Evolutionary conservation across 192 early-diverging fungal species (phyloP), one percentile per base, ranked within the genome.

Genomic region (Backusella westeae): DNA sequence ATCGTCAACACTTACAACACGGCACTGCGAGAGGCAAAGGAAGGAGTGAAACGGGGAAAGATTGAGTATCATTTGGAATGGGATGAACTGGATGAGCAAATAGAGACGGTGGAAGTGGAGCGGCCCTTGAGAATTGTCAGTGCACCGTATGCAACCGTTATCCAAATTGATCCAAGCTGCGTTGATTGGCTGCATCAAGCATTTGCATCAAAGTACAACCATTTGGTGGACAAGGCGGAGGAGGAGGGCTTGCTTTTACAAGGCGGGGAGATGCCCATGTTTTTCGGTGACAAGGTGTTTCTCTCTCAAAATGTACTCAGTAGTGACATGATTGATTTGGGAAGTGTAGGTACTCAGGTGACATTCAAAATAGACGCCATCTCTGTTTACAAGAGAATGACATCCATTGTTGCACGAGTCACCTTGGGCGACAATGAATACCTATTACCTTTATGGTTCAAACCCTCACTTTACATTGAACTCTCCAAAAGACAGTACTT

Each of bases 371-470:
- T 76, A 26, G 38, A 38, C 5, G 34, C 8, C 36, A 34, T 34
- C 10, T 73, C 72, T 56, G 6, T 21, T 34, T 69, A 42, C 34
- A 32, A 21, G 15, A 23, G 10, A 26, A 26, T 75, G 52, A 8
- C 65, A 19, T 75, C 42, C 10, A 56, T 69, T 41, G 67, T 56
- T 52, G 52, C 39, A 41, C 26, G 17, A 32, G 34, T 38, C 4
- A 23, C 52, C 17, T 14, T 67, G 38, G 10, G 36, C 32, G 23
- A 0, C 2, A 8, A 39, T 1, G 6, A 52, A 29, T 76, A 32
- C 53, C 9, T 76, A 3, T 59, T 76, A 3, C 75, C 75, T 15
- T 53, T 76, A 15, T 76, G 75, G 75, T 69, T 70, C 7, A 76
- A 76, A 41, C 75, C 75, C 26, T 70, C 75, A 21, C 49, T 56